Base-by-base conservation (phyloP, 73 alveolate genomes). In the Vitrella brassicaformis region DNA sequence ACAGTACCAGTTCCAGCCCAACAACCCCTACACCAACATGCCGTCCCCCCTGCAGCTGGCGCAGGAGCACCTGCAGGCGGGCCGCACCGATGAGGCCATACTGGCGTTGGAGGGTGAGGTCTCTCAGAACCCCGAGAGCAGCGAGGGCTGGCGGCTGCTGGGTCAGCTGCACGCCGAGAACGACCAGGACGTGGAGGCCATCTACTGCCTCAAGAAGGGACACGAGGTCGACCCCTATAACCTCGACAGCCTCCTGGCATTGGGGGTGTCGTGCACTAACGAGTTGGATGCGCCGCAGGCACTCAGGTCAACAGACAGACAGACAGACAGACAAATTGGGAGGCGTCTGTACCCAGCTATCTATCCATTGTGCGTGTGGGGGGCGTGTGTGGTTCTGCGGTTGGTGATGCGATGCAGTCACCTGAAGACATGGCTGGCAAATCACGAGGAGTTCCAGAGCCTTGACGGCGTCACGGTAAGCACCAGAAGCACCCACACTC, bases 261-360 rank as follows among this genome's bases (percentile, higher is more conserved):
- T 92, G 27, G 98, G 96, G n/a, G 81, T 88, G 19, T 80, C 94
- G 8, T 88, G 94, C 71, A 88, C 94, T 45, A 92, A 92, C 75
- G 95, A 82, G 67, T 78, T 90, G 18, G 89, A 90, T 31, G 88
- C 86, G 65, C 75, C 71, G 27, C 90, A 75, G 31, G 98, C 96
- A 0, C 75, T 88, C 83, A 64, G 71, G 25, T 85, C n/a, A n/a
- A n/a, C n/a, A n/a, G n/a, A n/a, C 28, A 56, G 71, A 46, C 31
- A 31, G 27, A 83, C n/a, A n/a, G n/a, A n/a, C n/a, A n/a, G n/a
- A n/a, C n/a, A n/a, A n/a, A n/a, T n/a, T n/a, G n/a, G n/a, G n/a
- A n/a, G n/a, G n/a, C n/a, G n/a, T n/a, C n/a, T n/a, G n/a, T n/a
- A n/a, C n/a, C n/a, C n/a, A n/a, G n/a, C n/a, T n/a, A n/a, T n/a